Evolutionary conservation across 1,139 yeast species (phyloP).

Genomic region (Yamadazyma sp.): DNA sequence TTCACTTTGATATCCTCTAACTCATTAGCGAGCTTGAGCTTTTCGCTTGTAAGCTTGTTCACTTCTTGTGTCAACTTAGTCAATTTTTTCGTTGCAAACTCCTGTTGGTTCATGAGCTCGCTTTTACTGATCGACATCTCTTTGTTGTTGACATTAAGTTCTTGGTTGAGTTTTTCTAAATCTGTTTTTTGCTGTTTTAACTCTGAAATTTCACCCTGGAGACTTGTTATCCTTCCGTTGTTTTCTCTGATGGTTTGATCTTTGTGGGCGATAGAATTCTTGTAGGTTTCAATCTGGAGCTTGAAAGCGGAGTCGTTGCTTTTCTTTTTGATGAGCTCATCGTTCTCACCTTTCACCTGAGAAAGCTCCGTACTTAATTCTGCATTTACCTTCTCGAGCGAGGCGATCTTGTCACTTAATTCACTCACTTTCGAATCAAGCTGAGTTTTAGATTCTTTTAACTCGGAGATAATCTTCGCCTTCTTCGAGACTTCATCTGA

Average conservation of each 20-base stretch:
- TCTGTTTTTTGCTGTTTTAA: conserved; percentile 33
- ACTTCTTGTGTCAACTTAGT: conserved; percentile 33
- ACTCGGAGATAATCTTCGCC: conserved; percentile 4
- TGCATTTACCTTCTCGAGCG: conserved; percentile 12
- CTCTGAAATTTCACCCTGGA: conserved; percentile 35
- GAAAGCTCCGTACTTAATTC: neutral
- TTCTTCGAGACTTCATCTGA: conserved; percentile 6
- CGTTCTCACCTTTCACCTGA: conserved; percentile 22
- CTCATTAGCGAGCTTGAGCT: conserved; percentile 51
- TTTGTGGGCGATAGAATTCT: conserved; percentile 42
- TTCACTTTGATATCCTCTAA: conserved; percentile 53
- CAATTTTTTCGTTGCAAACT: conserved; percentile 36
- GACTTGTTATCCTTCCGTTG: conserved; percentile 35
- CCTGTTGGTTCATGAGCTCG: conserved; percentile 39
- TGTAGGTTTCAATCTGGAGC: conserved; percentile 41
- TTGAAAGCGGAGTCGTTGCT: conserved; percentile 42
- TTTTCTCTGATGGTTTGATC: conserved; percentile 50
- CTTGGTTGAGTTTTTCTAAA: conserved; percentile 18
- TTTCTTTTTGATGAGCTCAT: conserved; percentile 33
- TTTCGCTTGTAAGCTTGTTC: conserved; percentile 47
- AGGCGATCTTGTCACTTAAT: conserved; percentile 20
- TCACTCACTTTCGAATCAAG: conserved; percentile 23
- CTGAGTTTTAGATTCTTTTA: conserved; percentile 8
- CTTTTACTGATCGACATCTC: conserved; percentile 37
- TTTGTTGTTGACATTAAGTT: conserved; percentile 42